phyloP scores from a whole-genome alignment of 495 filamentous ascomycete species.

The Sporormia fimetaria region DNA sequence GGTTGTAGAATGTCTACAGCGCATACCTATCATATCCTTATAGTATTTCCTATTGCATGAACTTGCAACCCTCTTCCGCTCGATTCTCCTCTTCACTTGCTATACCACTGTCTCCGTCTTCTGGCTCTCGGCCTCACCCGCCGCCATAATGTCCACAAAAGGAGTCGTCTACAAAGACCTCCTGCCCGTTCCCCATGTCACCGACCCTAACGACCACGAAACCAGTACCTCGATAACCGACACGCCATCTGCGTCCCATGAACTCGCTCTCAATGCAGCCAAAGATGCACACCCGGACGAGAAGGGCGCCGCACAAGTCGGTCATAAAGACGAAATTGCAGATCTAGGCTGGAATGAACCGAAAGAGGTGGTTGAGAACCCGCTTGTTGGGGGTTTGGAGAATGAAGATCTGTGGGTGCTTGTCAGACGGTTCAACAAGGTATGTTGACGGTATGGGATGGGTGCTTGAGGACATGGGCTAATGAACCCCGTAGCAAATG shows the following conservation, averaged over 20 bases:
- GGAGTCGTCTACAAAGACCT: slow-evolving; percentile 31
- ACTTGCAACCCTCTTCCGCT: too few relatives aligned
- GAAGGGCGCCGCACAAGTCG: slow-evolving; percentile 39
- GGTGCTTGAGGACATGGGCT: not conserved
- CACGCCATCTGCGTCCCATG: slow-evolving; percentile 31
- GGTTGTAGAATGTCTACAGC: too few relatives aligned
- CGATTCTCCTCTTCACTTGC: too few relatives aligned
- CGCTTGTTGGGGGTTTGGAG: slow-evolving; percentile 58
- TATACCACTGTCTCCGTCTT: too few relatives aligned
- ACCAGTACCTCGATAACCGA: slow-evolving; percentile 20
- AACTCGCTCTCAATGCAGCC: slow-evolving; percentile 27
- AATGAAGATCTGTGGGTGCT: slow-evolving; percentile 81
- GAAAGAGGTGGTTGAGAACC: slow-evolving; percentile 44
- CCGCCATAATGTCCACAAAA: slow-evolving; percentile 17
- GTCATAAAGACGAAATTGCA: slow-evolving; percentile 41
- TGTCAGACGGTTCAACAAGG: slow-evolving; percentile 76
- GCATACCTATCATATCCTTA: too few relatives aligned
- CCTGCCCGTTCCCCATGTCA: slow-evolving; percentile 27
- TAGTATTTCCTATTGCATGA: too few relatives aligned
- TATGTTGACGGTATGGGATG: slow-evolving; percentile 23
- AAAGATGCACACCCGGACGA: slow-evolving; percentile 28
- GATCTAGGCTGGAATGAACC: slow-evolving; percentile 67
- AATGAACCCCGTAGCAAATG: slow-evolving; percentile 51
- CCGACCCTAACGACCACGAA: slow-evolving; percentile 22
- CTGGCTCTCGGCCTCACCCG: too few relatives aligned